These are phyloP conservation scores for Asterophora lycoperdoides DNA, from an alignment of 768 basidiomycete species.

Conservation along the genomic window DNA sequence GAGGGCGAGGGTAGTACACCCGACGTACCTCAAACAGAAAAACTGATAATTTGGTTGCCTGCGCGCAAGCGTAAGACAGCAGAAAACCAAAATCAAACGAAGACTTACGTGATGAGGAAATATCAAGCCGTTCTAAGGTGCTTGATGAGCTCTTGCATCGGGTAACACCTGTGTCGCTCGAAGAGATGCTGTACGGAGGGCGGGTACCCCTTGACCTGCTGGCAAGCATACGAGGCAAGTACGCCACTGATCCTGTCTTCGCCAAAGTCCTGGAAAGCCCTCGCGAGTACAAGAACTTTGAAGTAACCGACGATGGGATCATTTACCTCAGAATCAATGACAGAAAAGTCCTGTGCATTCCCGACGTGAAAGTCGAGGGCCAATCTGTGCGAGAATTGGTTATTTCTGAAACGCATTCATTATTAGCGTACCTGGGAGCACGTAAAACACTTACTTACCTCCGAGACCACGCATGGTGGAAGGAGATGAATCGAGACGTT, in stretches of 20 bases:
- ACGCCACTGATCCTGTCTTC: slow-evolving; percentile 12
- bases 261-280: slow-evolving; percentile 8
- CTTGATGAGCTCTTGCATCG: not conserved
- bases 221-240: slow-evolving; percentile 10
- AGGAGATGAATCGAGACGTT: no score
- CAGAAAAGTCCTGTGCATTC: slow-evolving; percentile 15
- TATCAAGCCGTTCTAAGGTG: not conserved
- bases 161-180: not conserved
- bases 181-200: not conserved
- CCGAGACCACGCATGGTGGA: no score
- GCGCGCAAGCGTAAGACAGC: not conserved
- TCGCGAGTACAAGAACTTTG: slow-evolving; percentile 14
- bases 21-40: not conserved
- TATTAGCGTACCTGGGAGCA: slow-evolving; percentile 31
- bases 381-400: slow-evolving; percentile 22
- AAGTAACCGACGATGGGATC: no score
- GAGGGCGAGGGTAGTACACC: no score
- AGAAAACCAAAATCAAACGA: not conserved
- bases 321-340: slow-evolving; percentile 8
- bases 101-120: not conserved
- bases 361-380: slow-evolving; percentile 9
- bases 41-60: not conserved
- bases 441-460: slow-evolving; percentile 31
- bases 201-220: slow-evolving; percentile 4
- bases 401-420: slow-evolving; percentile 31